Percentiles rank a stretch among this genome's conserved stretches.
Conservation (phyloP, 805 yeast species). For the Metschnikowia kofuensis region DNA sequence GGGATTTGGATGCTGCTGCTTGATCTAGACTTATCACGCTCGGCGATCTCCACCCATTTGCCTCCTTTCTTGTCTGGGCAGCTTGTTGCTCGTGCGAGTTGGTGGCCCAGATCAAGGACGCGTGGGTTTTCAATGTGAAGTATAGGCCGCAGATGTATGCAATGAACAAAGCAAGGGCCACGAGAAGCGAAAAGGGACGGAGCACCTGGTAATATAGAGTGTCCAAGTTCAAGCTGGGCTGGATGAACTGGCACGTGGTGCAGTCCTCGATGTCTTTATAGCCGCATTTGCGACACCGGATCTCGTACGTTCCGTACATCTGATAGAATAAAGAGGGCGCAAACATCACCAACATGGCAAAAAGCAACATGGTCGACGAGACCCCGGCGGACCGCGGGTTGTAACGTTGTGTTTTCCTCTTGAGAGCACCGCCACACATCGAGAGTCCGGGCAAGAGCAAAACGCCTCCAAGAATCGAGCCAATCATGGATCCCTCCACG, state of each 20-base stretch:
- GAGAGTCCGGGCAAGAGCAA: conserved; percentile 88
- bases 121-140: conserved; percentile 94
- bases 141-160: conserved; percentile 87
- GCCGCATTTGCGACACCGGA: conserved; percentile 62
- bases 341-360: conserved; percentile 86
- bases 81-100: conserved; percentile 33
- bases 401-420: conserved; percentile 88
- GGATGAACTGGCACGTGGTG: conserved; percentile 70
- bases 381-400: conserved; percentile 97
- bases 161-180: conserved; percentile 75
- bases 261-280: conserved; percentile 41
- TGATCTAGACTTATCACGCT: conserved; percentile 34
- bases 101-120: conserved; percentile 90
- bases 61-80: conserved; percentile 22
- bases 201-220: conserved; percentile 62
- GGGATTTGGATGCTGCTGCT: neutral
- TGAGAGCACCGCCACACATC: conserved; percentile 96
- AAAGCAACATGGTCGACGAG: conserved; percentile 90
- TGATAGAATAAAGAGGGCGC: conserved; percentile 90
- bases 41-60: conserved; percentile 29
- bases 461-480: conserved; percentile 91
- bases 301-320: conserved; percentile 82
- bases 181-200: conserved; percentile 76
- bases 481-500: conserved; percentile 95
- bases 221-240: conserved; percentile 72